Percentiles rank a stretch among this genome's conserved stretches.
Evolutionary conservation across 768 basidiomycete genomes (phyloP).

Genomic region (Xerocomellus intermedius): DNA sequence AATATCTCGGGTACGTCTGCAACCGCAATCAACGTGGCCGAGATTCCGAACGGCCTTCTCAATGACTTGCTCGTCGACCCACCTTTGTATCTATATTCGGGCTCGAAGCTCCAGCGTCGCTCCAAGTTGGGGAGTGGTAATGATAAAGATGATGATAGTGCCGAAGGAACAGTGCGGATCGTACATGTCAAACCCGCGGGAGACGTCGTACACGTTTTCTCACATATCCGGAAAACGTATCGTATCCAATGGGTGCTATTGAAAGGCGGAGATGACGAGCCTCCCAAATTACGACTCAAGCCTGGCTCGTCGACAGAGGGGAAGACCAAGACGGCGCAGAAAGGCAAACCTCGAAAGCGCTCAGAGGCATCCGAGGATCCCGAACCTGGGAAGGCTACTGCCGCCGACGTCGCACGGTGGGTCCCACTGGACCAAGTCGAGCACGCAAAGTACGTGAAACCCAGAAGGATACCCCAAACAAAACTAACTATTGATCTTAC

Average conservation of each 20-base stretch:
- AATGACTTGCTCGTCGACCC: constrained; percentile 38
- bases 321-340: constrained; percentile 7
- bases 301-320: constrained; percentile 3
- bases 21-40: constrained; percentile 31
- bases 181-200: constrained; percentile 51
- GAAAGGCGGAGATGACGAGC: constrained; percentile 52
- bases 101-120: neutral
- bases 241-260: constrained; percentile 69
- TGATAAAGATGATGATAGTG: neutral
- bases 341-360: constrained; percentile 14
- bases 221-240: constrained; percentile 88
- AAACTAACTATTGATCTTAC: neutral
- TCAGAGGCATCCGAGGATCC: constrained; percentile 11
- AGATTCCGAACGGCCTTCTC: constrained; percentile 38
- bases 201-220: constrained; percentile 80
- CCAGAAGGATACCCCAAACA: neutral
- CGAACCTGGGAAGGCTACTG: constrained; percentile 4
- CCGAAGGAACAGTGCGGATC: constrained; percentile 31
- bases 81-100: constrained; percentile 18
- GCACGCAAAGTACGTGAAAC: constrained; percentile 55
- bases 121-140: neutral
- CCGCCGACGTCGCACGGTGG: constrained; percentile 44
- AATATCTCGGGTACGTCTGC: constrained; percentile 47
- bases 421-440: constrained; percentile 51
- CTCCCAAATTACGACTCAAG: constrained; percentile 30